A percentile compares a stretch with the other conserved stretches of the same genome.
Evolutionary conservation across 2,329 filamentous ascomycete species (phyloP).

Genomic region (Ophiostoma novo-ulmi): DNA sequence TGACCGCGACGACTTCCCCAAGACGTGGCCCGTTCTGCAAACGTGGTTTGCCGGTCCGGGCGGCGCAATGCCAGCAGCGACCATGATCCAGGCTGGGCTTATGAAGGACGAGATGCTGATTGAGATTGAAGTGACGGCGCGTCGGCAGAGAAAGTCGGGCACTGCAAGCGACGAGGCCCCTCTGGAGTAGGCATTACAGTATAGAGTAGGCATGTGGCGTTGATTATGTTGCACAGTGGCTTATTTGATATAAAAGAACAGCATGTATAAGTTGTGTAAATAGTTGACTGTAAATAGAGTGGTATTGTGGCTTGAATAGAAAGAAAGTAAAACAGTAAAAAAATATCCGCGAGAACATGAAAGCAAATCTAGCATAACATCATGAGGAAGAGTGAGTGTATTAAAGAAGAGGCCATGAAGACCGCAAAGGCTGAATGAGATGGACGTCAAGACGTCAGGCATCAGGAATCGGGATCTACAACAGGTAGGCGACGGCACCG

Average conservation of each 20-base stretch:
- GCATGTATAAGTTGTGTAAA: neutral
- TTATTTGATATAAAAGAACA: neutral
- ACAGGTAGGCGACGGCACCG: conserved; percentile 15
- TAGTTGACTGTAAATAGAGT: neutral
- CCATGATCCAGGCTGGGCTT: conserved; percentile 48
- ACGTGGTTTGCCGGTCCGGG: conserved; percentile 46
- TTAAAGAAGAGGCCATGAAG: neutral
- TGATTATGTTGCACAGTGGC: neutral
- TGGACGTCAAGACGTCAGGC: neutral
- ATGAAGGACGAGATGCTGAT: conserved; percentile 47
- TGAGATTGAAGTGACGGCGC: conserved; percentile 36
- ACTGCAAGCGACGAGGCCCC: neutral
- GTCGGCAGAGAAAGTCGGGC: conserved; percentile 21
- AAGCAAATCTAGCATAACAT: neutral
- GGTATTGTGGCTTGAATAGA: neutral
- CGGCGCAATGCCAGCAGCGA: conserved; percentile 47
- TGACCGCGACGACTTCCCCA: conserved; percentile 43
- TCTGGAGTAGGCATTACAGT: neutral
- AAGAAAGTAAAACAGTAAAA: neutral
- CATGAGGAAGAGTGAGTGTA: neutral
- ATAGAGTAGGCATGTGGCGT: neutral
- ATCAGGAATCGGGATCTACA: conserved; percentile 8
- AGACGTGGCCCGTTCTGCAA: conserved; percentile 47
- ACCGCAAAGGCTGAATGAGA: neutral
- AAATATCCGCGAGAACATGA: neutral